phyloP scores from a whole-genome alignment of 345 rosid genomes.

The Gossypium herbaceum region DNA sequence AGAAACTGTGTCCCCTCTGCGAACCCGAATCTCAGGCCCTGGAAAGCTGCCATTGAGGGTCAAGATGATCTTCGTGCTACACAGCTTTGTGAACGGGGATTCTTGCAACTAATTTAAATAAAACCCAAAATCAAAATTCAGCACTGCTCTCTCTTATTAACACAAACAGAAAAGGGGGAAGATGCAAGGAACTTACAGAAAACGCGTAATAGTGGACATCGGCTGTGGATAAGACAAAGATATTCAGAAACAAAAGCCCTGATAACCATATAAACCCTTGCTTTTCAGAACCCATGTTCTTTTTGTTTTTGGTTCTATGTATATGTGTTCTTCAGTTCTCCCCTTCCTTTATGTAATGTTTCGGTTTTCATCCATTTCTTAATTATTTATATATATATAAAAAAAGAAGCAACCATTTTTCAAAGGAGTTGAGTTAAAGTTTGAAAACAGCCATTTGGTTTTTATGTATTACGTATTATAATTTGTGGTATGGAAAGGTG shows the following conservation, averaged over 20 bases:
- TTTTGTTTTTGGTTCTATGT: neutral
- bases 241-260: neutral
- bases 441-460: no score
- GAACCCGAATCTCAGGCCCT: constrained; percentile 40
- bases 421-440: no score
- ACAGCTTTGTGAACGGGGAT: constrained; percentile 30
- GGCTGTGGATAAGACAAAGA: neutral
- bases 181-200: neutral
- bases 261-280: neutral
- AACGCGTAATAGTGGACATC: neutral
- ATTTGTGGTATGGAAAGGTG: no score
- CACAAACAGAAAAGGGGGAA: neutral
- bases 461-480: no score
- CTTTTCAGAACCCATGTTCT: neutral
- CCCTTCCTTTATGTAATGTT: neutral
- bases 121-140: neutral
- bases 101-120: constrained; percentile 10
- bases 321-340: constrained; percentile 11
- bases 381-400: neutral
- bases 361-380: neutral
- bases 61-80: constrained; percentile 36
- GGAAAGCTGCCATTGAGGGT: constrained; percentile 50
- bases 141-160: neutral
- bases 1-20: constrained; percentile 39
- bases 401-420: neutral